Evolutionary conservation across 2,329 filamentous ascomycete species (phyloP).

Genomic region (Colletotrichum destructivum): DNA sequence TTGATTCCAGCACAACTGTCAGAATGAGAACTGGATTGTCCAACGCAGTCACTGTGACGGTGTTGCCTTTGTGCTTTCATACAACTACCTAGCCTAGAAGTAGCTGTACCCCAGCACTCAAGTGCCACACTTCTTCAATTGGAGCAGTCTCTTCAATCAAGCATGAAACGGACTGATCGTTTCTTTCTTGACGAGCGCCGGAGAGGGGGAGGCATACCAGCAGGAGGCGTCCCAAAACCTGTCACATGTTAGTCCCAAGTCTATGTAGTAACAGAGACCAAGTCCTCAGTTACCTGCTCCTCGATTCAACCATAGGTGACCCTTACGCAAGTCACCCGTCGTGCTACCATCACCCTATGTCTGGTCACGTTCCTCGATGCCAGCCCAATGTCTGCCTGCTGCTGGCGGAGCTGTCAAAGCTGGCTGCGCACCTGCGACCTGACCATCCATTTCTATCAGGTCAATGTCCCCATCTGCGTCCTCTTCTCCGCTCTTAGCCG

Average conservation of each 20-base stretch:
- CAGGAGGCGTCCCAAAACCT: background rate
- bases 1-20: too few species aligned
- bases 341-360: conserved; percentile 7
- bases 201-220: background rate
- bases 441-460: background rate
- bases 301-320: background rate
- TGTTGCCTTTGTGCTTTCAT: background rate
- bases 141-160: background rate
- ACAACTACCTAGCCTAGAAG: background rate
- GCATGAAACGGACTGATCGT: background rate
- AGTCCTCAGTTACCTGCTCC: background rate
- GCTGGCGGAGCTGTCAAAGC: background rate
- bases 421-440: background rate
- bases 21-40: background rate
- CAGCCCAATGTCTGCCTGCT: too few species aligned
- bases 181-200: background rate
- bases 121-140: too few species aligned
- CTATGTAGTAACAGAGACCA: too few species aligned
- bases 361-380: conserved; percentile 5
- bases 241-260: background rate
- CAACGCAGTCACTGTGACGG: background rate
- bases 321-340: background rate
- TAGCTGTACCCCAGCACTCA: too few species aligned
- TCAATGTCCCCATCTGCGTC: conserved; percentile 35
- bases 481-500: background rate